Evolutionary conservation across 2,329 filamentous ascomycete species (phyloP).

Genomic region (Penicillium digitatum): DNA sequence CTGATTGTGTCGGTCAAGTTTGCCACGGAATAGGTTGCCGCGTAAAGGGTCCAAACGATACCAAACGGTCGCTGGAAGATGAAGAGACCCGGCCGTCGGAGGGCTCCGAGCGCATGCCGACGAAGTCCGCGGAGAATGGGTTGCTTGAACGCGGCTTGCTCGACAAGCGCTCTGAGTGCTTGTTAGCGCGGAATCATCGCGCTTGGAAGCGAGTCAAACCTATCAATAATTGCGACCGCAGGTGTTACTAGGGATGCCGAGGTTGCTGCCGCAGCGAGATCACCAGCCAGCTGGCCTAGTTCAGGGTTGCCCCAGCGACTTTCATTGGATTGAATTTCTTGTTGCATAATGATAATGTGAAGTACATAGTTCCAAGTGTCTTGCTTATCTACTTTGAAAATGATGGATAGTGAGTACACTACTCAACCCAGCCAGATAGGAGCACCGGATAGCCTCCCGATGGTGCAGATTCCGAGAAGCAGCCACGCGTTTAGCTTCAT

Average conservation of each 20-base stretch:
- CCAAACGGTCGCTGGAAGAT: slow-evolving; percentile 37
- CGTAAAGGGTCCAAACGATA: slow-evolving; percentile 59
- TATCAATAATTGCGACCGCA: slow-evolving; percentile 28
- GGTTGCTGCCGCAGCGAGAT: slow-evolving; percentile 23
- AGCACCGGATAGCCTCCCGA: slow-evolving; percentile 4
- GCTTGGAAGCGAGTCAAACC: slow-evolving; percentile 13
- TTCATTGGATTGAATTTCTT: slow-evolving; percentile 1
- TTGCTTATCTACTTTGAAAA: slow-evolving; percentile 4
- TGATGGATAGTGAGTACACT: neutral
- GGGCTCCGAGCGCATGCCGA: slow-evolving; percentile 18
- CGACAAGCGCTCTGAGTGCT: slow-evolving; percentile 23
- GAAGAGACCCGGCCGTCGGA: slow-evolving; percentile 26
- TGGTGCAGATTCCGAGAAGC: neutral
- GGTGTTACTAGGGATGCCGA: slow-evolving; percentile 28
- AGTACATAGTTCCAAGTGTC: neutral
- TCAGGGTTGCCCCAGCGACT: slow-evolving; percentile 8
- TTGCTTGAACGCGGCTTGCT: slow-evolving; percentile 23
- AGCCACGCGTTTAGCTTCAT: neutral
- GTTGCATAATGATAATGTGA: slow-evolving; percentile 11
- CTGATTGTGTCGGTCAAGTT: slow-evolving; percentile 73
- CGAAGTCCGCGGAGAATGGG: slow-evolving; percentile 23
- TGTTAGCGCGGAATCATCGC: neutral
- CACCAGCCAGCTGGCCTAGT: slow-evolving; percentile 18
- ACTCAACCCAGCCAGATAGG: neutral
- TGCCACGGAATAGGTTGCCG: slow-evolving; percentile 77